Conservation (phyloP, 805 yeast species). For the Torulaspora franciscae region DNA sequence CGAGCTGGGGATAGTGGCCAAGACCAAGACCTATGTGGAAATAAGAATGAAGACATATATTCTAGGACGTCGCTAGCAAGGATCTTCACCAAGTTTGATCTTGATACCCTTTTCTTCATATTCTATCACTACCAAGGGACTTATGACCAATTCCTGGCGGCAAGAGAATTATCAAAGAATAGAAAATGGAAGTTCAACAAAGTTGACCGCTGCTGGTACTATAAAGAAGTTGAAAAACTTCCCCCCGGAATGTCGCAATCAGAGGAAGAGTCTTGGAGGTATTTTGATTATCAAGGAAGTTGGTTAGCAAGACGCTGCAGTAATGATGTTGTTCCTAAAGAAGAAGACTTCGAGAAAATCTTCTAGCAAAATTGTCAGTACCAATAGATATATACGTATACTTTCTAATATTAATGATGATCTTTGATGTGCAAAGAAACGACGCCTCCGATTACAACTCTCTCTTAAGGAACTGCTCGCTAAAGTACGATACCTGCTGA, state of each 20-base stretch:
- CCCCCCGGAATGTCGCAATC: conserved; percentile 63
- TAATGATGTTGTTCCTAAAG: conserved; percentile 33
- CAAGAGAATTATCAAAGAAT: conserved; percentile 63
- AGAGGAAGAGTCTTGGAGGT: conserved; percentile 54
- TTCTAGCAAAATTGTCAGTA: conserved; percentile 5
- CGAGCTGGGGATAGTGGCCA: conserved; percentile 3
- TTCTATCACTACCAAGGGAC: conserved; percentile 78
- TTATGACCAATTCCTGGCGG: conserved; percentile 69
- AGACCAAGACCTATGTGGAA: conserved; percentile 8
- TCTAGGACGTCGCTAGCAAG: conserved; percentile 46
- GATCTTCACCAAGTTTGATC: conserved; percentile 65
- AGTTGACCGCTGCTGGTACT: conserved; percentile 40
- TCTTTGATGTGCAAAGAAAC: conserved; percentile 8
- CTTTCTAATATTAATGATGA: conserved; percentile 11
- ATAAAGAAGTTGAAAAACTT: conserved; percentile 73
- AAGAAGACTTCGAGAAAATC: conserved; percentile 48
- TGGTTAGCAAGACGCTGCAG: conserved; percentile 55
- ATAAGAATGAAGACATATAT: conserved; percentile 29
- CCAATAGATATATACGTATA: conserved; percentile 4
- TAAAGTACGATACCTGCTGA: conserved; percentile 68
- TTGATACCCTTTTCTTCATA: conserved; percentile 85
- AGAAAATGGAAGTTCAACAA: conserved; percentile 74
- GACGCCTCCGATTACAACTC: conserved; percentile 35
- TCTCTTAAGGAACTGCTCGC: conserved; percentile 58
- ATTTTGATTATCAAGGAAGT: conserved; percentile 74